Base-by-base conservation (phyloP, 2,329 filamentous ascomycete genomes). In the Pyricularia grisea region DNA sequence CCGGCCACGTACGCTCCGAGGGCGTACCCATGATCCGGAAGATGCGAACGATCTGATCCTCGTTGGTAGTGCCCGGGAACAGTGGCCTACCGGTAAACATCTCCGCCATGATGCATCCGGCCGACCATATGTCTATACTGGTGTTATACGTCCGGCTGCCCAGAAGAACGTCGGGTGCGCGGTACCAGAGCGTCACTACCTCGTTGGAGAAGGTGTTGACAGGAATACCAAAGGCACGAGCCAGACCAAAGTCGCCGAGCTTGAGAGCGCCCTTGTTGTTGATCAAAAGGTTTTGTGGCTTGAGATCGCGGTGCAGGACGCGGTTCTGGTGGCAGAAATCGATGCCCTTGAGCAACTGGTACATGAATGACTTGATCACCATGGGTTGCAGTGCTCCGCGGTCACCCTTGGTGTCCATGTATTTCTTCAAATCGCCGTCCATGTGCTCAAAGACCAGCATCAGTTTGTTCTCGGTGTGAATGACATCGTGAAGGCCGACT, bases 391-490 rank as follows among this genome's bases (percentile, higher is more conserved):
- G 85, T 66, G 93, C 92, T 71, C 95, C 94, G 68, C 93, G 87
- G 74, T 97, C 93, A 75, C 94, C 93, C 70, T 93, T 87, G 7
- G 90, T 92, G 78, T 99, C 95, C 95, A 99, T 99, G 81, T 97
- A 98, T 77, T 96, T 93, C 84, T 99, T 99, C 12, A 99, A 83
- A 77, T 99, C 95, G 78, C 94, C 93, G 80, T 99, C 95, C 94
- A 99, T 97, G 80, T 90, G 97, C 80, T 99, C 95, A 75, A 99
- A 99, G 11, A 99, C 95, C 60, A 99, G 89, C 95, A 99, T 99
- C 70, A 99, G 88, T 80, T 99, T 99, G 82, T 98, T 99, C 83
- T 99, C 95, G 70, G 95, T 99, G 80, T 99, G 95, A 76, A 99
- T 98, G 69, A 99, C 95, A 84, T 99, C 95, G 85, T 98, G 93